These are phyloP conservation scores for Hypoxylon sp. DNA, from an alignment of 2,329 filamentous ascomycete genomes.

Conservation along the genomic window DNA sequence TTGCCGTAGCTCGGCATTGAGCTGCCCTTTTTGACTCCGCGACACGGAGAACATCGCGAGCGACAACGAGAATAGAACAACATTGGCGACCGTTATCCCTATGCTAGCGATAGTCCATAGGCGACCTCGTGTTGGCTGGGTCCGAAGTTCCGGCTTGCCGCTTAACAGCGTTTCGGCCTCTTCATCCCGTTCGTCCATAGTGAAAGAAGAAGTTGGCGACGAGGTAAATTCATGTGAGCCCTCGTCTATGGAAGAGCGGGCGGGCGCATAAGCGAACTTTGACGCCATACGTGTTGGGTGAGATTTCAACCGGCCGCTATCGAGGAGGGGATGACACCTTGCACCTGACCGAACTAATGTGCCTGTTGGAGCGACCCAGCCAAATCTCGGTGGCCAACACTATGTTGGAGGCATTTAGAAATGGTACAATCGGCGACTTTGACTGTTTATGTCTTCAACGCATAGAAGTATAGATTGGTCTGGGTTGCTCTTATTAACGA, in stretches of 20 bases:
- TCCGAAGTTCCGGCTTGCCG: conserved; percentile 8
- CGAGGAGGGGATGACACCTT: background rate
- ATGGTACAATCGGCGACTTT: conserved; percentile 5
- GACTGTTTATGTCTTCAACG: background rate
- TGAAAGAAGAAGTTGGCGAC: conserved; percentile 18
- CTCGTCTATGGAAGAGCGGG: background rate
- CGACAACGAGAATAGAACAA: conserved; percentile 28
- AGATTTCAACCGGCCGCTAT: background rate
- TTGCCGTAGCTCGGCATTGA: conserved; percentile 33
- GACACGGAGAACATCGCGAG: conserved; percentile 28
- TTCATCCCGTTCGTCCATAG: conserved; percentile 25
- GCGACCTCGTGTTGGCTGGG: background rate
- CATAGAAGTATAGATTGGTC: conserved; percentile 2
- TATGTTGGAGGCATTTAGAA: conserved; percentile 13
- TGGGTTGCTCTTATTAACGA: background rate
- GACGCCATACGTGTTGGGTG: conserved; percentile 13
- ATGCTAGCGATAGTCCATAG: conserved; percentile 6
- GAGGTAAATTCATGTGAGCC: background rate
- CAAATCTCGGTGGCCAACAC: background rate
- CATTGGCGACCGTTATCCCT: conserved; percentile 24
- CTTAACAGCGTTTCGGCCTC: conserved; percentile 21
- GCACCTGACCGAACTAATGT: background rate
- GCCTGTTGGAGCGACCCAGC: background rate
- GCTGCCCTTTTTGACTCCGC: conserved; percentile 6
- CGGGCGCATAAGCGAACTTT: conserved; percentile 5